Evolutionary conservation across 2,329 filamentous ascomycete genomes (phyloP), one percentile per base, ranked within the genome.

Genomic region (Epichloe gansuensis): DNA sequence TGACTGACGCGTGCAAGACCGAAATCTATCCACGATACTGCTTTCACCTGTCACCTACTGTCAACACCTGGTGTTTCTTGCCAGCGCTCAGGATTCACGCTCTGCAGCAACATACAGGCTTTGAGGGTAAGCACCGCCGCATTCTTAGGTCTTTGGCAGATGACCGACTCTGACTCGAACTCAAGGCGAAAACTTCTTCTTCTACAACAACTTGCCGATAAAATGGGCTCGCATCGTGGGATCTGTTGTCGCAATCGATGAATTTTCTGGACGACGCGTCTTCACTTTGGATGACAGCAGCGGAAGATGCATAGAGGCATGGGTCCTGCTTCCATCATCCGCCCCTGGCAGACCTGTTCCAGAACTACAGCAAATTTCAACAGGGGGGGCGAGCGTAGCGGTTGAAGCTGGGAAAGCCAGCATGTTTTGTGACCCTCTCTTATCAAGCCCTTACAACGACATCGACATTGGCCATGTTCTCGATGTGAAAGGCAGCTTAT

Each of bases 191-290:
- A 69, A 75, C 56, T 71, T 83, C 36, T 83, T 74, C 63, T 89
- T 89, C 66, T 75, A 82, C 68, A 67, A 74, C 48, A 90, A 89
- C 64, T 81, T 90, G 58, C 87, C 87, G 0, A 80, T 91, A 59
- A 80, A 81, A 74, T 90, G 83, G 78, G 78, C 87, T 50, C 81
- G 83, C 55, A 66, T 90, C 35, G 76, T 81, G 7, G 87, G 87
- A 34, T 66, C 89, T 8, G 75, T 91, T 23, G 81, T 89, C 51
- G 78, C 77, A 12, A 67, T 81, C 38, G 75, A 80, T 56, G 73
- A 80, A 23, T 76, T 71, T 52, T 56, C 60, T 38, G 66, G 66
- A 38, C 69, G 69, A 38, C 71, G 69, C 44, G 66, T 77, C 41
- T 81, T 76, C 58, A 81, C 75, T 2, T 64, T 85, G n/a, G 82